Evolutionary conservation across 2,329 filamentous ascomycete species (phyloP).

Genomic region (Sarocladium oryzae): DNA sequence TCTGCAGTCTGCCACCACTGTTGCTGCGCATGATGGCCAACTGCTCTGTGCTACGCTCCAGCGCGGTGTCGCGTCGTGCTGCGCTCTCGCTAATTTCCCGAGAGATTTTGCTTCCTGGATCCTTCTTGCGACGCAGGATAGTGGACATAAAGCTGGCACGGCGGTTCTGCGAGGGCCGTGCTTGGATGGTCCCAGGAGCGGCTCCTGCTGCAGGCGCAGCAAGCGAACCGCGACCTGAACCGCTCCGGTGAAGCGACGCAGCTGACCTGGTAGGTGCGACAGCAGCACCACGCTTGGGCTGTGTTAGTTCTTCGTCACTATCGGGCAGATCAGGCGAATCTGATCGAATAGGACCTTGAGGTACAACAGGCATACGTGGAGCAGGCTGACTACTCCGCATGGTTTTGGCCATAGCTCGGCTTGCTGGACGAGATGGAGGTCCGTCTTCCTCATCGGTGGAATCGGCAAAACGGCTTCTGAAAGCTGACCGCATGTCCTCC

Average conservation of each 20-base stretch:
- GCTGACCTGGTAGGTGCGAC: slow-evolving; percentile 11
- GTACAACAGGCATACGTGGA: slow-evolving; percentile 26
- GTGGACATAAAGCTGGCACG: slow-evolving; percentile 47
- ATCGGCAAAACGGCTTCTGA: slow-evolving; percentile 59
- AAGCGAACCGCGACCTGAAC: slow-evolving; percentile 34
- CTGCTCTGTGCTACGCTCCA: slow-evolving; percentile 53
- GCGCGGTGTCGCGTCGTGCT: slow-evolving; percentile 53
- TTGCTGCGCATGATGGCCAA: slow-evolving; percentile 38
- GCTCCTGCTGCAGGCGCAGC: slow-evolving; percentile 16
- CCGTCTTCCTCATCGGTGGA: slow-evolving; percentile 62
- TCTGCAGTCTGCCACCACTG: slow-evolving; percentile 20
- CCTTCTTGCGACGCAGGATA: slow-evolving; percentile 57
- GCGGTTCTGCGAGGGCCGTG: slow-evolving; percentile 26
- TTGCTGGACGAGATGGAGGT: slow-evolving; percentile 14
- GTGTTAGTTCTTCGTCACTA: slow-evolving; percentile 43
- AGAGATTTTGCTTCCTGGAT: slow-evolving; percentile 41
- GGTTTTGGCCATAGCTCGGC: slow-evolving; percentile 24
- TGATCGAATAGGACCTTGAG: slow-evolving; percentile 33
- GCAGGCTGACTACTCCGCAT: slow-evolving; percentile 21
- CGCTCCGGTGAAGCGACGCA: slow-evolving; percentile 29
- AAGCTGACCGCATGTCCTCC: slow-evolving; percentile 32
- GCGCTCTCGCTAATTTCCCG: slow-evolving; percentile 50
- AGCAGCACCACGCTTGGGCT: slow-evolving; percentile 13
- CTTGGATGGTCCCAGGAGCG: slow-evolving; percentile 11
- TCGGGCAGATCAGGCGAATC: slow-evolving; percentile 55